Conservation (phyloP, 2,329 filamentous ascomycete genomes). For the Hypoxylon sp. region DNA sequence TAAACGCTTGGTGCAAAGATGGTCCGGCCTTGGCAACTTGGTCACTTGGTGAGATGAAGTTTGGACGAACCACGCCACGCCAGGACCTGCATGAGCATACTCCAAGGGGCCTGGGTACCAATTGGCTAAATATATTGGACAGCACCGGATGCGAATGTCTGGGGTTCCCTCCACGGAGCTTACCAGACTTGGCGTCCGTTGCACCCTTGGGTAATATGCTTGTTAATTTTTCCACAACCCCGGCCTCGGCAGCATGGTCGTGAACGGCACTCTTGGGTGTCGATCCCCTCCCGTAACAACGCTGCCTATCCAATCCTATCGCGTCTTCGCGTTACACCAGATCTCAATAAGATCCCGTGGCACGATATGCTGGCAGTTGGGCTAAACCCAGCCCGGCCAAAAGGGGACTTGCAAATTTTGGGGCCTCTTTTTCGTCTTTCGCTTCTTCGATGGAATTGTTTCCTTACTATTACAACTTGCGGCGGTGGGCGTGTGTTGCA, state of each 20-base stretch:
- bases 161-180: conserved; percentile 33
- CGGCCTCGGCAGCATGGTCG: conserved; percentile 39
- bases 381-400: conserved; percentile 9
- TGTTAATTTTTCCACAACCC: conserved; percentile 41
- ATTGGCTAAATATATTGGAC: conserved; percentile 43
- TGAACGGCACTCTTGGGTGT: conserved; percentile 38
- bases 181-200: conserved; percentile 39
- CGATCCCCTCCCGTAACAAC: conserved; percentile 21
- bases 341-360: conserved; percentile 32
- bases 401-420: conserved; percentile 5
- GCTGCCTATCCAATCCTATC: conserved; percentile 18
- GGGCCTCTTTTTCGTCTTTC: not conserved
- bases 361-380: conserved; percentile 10
- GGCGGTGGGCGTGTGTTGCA: not conserved
- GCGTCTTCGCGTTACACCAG: conserved; percentile 31
- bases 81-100: conserved; percentile 34
- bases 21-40: conserved; percentile 24
- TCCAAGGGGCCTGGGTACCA: conserved; percentile 17
- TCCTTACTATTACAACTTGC: conserved; percentile 2
- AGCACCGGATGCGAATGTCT: conserved; percentile 18
- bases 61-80: conserved; percentile 30
- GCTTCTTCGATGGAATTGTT: conserved; percentile 2
- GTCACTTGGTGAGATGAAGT: conserved; percentile 24
- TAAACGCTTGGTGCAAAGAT: conserved; percentile 23
- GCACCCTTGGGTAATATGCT: conserved; percentile 41